These are phyloP conservation scores for Thymus quinquecostatus DNA, from an alignment of 257 asterid species.

Conservation along the genomic window DNA sequence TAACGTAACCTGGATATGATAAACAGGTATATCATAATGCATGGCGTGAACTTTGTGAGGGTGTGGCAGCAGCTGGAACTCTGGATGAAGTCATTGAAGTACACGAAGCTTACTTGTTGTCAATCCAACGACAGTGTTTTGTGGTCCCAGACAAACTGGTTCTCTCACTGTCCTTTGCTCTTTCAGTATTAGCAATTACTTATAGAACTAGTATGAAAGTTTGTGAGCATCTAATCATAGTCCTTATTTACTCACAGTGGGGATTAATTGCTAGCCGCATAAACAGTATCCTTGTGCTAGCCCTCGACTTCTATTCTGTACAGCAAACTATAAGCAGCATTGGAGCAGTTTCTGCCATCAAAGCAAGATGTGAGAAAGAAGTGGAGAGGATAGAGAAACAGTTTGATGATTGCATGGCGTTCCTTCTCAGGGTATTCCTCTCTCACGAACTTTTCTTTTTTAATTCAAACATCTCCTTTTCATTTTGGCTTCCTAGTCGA, in stretches of 20 bases:
- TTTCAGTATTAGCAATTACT: constrained; percentile 5
- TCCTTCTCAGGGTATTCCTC: constrained; percentile 82
- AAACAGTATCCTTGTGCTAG: constrained; percentile 85
- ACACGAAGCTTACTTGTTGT: constrained; percentile 84
- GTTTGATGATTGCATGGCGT: constrained; percentile 92
- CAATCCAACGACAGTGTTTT: constrained; percentile 89
- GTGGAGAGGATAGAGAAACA: constrained; percentile 82
- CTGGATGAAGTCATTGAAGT: constrained; percentile 95
- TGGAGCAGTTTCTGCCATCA: constrained; percentile 74
- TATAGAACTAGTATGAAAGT: constrained; percentile 19
- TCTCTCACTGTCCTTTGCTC: constrained; percentile 27
- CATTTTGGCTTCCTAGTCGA: not conserved
- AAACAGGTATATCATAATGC: constrained; percentile 94
- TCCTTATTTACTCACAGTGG: constrained; percentile 53
- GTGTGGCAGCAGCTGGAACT: constrained; percentile 82
- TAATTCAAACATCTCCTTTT: not conserved
- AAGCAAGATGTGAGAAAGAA: constrained; percentile 88
- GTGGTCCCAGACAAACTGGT: constrained; percentile 99
- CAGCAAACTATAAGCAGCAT: constrained; percentile 73
- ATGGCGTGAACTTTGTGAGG: constrained; percentile 96
- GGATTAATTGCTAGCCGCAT: constrained; percentile 94
- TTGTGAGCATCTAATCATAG: constrained; percentile 19
- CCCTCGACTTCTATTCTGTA: constrained; percentile 81
- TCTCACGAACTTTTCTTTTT: constrained; percentile 19
- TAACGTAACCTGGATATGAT: constrained; percentile 28